Conservation (phyloP, 352 stramenopile species). For the Elongisporangium anandrum region DNA sequence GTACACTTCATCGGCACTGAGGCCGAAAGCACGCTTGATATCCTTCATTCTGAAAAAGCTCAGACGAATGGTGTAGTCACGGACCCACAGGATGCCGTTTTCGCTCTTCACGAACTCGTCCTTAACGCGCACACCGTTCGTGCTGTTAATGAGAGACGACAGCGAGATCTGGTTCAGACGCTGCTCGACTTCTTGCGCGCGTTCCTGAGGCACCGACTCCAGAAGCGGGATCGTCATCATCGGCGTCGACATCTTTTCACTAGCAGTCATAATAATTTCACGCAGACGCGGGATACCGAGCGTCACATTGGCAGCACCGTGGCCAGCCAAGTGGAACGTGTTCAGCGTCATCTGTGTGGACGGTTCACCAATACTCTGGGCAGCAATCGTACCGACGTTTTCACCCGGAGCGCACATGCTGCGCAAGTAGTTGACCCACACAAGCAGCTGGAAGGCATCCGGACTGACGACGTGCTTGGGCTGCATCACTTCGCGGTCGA, state of each 20-base stretch:
- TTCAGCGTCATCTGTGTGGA: conserved; percentile 99
- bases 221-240: conserved; percentile 98
- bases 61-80: conserved; percentile 96
- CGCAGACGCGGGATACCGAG: conserved; percentile 98
- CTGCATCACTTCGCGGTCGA: conserved; percentile 73
- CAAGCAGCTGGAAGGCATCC: conserved; percentile 89
- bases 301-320: conserved; percentile 99
- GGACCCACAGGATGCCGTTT: conserved; percentile 92
- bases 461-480: conserved; percentile 69
- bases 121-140: conserved; percentile 89
- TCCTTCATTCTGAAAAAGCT: conserved; percentile 93
- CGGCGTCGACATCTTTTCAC: conserved; percentile 95
- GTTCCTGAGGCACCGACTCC: conserved; percentile 34
- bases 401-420: conserved; percentile 97
- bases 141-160: conserved; percentile 90
- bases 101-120: conserved; percentile 89
- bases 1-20: conserved; percentile 93
- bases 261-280: conserved; percentile 99
- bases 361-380: conserved; percentile 99
- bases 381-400: conserved; percentile 97
- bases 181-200: conserved; percentile 78
- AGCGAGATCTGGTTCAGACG: conserved; percentile 92
- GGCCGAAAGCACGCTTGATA: conserved; percentile 94
- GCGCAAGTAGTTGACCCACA: conserved; percentile 98
- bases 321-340: conserved; percentile 99